phyloP scores from a whole-genome alignment of 306 rosid species.

The Pueraria montana region DNA sequence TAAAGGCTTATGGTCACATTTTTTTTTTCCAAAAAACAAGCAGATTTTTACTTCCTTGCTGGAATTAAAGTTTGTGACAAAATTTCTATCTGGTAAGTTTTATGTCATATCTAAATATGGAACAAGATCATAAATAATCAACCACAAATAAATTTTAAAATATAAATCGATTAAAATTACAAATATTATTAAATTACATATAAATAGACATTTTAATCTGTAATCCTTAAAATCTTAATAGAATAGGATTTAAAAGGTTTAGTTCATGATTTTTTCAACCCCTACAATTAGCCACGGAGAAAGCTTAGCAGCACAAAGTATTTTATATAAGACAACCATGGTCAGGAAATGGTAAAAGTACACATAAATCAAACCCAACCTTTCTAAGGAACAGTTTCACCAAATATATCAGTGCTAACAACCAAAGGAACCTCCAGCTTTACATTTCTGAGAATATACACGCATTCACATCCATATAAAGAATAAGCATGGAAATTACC shows the following conservation, averaged over 20 bases:
- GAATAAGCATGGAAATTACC: constrained; percentile 58
- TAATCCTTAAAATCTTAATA: constrained; percentile 21
- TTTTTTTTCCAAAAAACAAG: neutral
- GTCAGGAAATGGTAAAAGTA: constrained; percentile 15
- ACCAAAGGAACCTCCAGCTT: constrained; percentile 32
- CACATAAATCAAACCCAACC: constrained; percentile 23
- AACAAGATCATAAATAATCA: neutral
- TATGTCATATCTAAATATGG: neutral
- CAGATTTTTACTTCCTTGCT: constrained; percentile 14
- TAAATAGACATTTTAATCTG: constrained; percentile 23
- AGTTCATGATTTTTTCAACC: constrained; percentile 6
- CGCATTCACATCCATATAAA: constrained; percentile 34
- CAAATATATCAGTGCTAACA: constrained; percentile 12
- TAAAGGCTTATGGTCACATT: constrained; percentile 4
- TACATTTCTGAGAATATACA: constrained; percentile 26
- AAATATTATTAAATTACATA: neutral
- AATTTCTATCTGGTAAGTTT: neutral
- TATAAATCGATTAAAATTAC: neutral
- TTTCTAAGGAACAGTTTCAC: constrained; percentile 15
- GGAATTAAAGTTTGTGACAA: neutral
- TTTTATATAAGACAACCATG: constrained; percentile 10
- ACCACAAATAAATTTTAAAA: neutral
- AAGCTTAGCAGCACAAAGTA: constrained; percentile 10
- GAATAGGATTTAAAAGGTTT: constrained; percentile 8
- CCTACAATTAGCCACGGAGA: constrained; percentile 10